phyloP scores from a whole-genome alignment of 352 stramenopile species.

The Phytophthora lateralis region DNA sequence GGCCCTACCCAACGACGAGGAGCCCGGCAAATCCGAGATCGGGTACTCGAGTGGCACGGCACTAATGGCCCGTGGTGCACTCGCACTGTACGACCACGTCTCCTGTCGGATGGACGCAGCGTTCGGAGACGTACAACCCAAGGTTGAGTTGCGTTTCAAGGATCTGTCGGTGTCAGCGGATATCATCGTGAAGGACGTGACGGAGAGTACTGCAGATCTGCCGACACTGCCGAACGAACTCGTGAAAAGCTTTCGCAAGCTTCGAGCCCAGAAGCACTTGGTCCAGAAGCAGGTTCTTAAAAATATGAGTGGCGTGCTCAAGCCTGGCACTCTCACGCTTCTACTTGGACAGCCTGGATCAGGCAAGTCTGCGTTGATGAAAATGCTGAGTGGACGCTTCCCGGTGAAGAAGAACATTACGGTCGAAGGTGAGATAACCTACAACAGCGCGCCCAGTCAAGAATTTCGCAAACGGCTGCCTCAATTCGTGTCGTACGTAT shows the following conservation, averaged over 20 bases:
- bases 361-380: conserved; percentile 33
- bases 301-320: conserved; percentile 8
- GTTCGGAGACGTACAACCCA: conserved; percentile 33
- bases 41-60: conserved; percentile 13
- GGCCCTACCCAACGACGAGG: conserved; percentile 1
- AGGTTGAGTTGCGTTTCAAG: conserved; percentile 51
- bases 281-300: conserved; percentile 27
- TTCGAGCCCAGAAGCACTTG: conserved; percentile 32
- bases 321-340: conserved; percentile 13
- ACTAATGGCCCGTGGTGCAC: conserved; percentile 33
- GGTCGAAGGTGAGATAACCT: conserved; percentile 38
- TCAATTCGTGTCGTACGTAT: conserved; percentile 48
- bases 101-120: conserved; percentile 30
- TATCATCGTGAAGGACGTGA: conserved; percentile 27
- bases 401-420: conserved; percentile 36
- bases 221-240: conserved; percentile 40
- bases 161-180: conserved; percentile 40
- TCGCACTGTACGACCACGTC: conserved; percentile 39
- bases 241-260: conserved; percentile 32
- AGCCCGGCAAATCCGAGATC: conserved; percentile 18
- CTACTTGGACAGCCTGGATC: conserved; percentile 13
- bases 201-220: conserved; percentile 23
- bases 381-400: conserved; percentile 43
- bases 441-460: conserved; percentile 34
- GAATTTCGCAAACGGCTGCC: conserved; percentile 37